Conservation (phyloP, 108 stramenopile genomes). For the Nitzschia sp. region DNA sequence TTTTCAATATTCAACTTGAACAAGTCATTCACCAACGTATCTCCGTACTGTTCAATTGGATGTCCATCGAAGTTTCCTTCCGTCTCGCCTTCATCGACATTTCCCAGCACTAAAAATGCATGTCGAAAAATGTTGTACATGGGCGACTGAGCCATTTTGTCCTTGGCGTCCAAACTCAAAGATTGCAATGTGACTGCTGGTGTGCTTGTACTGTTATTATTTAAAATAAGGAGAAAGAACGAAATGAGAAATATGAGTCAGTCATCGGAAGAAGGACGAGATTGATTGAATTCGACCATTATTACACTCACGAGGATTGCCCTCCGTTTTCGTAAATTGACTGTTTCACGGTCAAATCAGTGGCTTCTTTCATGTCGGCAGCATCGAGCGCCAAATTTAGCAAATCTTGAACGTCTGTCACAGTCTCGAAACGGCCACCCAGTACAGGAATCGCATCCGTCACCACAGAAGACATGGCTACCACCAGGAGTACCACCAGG, state of each 20-base stretch:
- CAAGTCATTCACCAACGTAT: slow-evolving; percentile 60
- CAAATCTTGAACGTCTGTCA: slow-evolving; percentile 27
- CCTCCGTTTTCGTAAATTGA: slow-evolving; percentile 23
- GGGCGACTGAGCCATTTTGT: slow-evolving; percentile 47
- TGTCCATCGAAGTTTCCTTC: slow-evolving; percentile 57
- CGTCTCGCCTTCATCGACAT: slow-evolving; percentile 42
- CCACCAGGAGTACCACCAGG: too few relatives aligned
- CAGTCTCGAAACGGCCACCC: slow-evolving; percentile 29
- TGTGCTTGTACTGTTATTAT: too few relatives aligned
- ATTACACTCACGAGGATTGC: neutral
- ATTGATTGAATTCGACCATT: neutral
- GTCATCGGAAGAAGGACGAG: neutral
- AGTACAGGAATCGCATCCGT: slow-evolving; percentile 22
- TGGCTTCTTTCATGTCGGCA: slow-evolving; percentile 33
- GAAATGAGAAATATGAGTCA: too few relatives aligned
- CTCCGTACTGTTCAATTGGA: slow-evolving; percentile 49
- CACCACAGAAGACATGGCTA: too few relatives aligned
- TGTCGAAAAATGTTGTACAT: slow-evolving; percentile 68
- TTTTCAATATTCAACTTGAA: slow-evolving; percentile 34
- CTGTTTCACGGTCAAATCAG: slow-evolving; percentile 9
- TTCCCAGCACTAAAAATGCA: slow-evolving; percentile 60
- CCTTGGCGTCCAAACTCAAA: slow-evolving; percentile 26
- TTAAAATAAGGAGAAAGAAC: neutral
- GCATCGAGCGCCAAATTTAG: slow-evolving; percentile 33
- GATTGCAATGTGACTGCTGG: slow-evolving; percentile 23